Evolutionary conservation across 31 red algal species (phyloP).

Genomic region (Asparagopsis taxiformis): DNA sequence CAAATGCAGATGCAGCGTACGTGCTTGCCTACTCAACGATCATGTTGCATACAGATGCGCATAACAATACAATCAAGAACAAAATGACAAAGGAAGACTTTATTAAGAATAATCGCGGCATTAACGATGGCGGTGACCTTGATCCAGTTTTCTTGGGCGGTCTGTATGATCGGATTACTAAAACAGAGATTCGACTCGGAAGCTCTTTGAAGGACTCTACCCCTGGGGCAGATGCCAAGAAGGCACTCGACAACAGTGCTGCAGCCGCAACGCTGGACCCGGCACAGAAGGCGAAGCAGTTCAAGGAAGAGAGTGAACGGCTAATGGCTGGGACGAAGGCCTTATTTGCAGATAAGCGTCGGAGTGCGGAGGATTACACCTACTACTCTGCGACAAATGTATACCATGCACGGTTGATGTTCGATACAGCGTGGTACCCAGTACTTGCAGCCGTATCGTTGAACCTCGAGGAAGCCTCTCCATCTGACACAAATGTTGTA

Average conservation of each 20-base stretch:
- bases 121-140: conserved; percentile 94
- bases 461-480: conserved; percentile 68
- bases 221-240: conserved; percentile 12
- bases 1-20: conserved; percentile 92
- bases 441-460: conserved; percentile 82
- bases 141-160: conserved; percentile 60
- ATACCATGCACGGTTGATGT: conserved; percentile 83
- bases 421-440: conserved; percentile 82
- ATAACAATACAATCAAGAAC: conserved; percentile 85
- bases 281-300: conserved; percentile 48
- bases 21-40: conserved; percentile 93
- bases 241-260: conserved; percentile 6
- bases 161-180: conserved; percentile 87
- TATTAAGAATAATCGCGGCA: conserved; percentile 95
- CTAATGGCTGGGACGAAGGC: conserved; percentile 81
- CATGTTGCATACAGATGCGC: conserved; percentile 96
- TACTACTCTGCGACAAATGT: conserved; percentile 89
- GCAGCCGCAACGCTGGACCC: conserved; percentile 20
- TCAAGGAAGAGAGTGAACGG: conserved; percentile 78
- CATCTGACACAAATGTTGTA: conserved; percentile 42
- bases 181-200: conserved; percentile 70
- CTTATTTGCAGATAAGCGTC: conserved; percentile 61
- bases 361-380: conserved; percentile 52
- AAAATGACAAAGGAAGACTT: conserved; percentile 99
- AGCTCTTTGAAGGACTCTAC: conserved; percentile 51